Base-by-base conservation (phyloP, 441 rosid species). In the Viola pubescens region DNA sequence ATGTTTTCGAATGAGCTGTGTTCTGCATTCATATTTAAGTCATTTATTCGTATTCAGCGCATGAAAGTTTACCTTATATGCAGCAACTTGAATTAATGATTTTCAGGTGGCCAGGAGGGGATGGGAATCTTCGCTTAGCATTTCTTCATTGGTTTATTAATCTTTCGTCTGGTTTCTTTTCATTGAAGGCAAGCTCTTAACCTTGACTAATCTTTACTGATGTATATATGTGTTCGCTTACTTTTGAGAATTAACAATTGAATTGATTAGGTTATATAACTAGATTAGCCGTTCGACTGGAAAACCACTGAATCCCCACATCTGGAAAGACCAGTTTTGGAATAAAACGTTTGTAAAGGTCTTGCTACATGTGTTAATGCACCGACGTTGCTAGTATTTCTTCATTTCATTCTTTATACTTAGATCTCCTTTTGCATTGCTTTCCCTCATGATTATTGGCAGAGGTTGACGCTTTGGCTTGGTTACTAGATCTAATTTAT, bases 51-150 rank as follows among this genome's bases (percentile, higher is more conserved):
- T 26, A 26, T 26, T 26, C 34, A 26, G 34, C 34, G 34, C 34
- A 26, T 26, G 34, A 26, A 26, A 26, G 34, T 26, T 26, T 26
- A 26, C 34, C 34, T 26, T 26, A 26, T 26, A 26, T 26, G 34
- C 34, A 26, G 34, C 34, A 26, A 26, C 34, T 26, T 26, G 14
- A 45, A 70, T 68, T 52, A 59, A 59, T 75, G 57, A 41, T 61
- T 74, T 63, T 75, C 75, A 94, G 97, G 80, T 89, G 85, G 84
- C 85, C 81, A 74, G 70, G 75, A 63, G 66, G 75, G 79, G 83
- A 77, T 69, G 78, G 75, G 66, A 82, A 71, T 64, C 67, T 62
- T 67, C 62, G 77, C 63, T 66, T 80, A 46, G 54, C 52, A n/a
- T 81, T 77, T 78, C 77, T 86, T 65, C 78, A 54, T 42, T 76